Conservation (phyloP, 129 eudicot genomes). For the Silybum marianum region DNA sequence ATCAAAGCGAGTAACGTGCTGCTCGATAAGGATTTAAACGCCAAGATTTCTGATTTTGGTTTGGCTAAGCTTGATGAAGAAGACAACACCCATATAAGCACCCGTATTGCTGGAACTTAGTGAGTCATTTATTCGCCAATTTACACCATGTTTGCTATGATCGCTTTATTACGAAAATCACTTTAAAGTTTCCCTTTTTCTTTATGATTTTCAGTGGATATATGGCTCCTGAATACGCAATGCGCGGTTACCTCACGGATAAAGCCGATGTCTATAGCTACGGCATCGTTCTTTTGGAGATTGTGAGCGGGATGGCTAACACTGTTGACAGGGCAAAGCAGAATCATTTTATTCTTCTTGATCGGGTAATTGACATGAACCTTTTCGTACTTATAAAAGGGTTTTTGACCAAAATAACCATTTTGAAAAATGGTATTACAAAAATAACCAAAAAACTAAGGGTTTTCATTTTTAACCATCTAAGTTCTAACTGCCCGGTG, state of each 20-base stretch:
- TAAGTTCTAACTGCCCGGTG: too few species aligned
- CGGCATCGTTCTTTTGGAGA: slow-evolving; percentile 64
- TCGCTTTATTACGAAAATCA: not conserved
- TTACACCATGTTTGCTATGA: slow-evolving; percentile 6
- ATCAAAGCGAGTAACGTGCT: slow-evolving; percentile 76
- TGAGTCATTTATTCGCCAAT: slow-evolving; percentile 34
- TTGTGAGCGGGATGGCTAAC: slow-evolving; percentile 61
- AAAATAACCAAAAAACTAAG: too few species aligned
- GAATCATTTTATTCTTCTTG: slow-evolving; percentile 53
- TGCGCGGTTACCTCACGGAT: slow-evolving; percentile 66
- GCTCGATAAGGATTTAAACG: slow-evolving; percentile 58
- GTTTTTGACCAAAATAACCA: too few species aligned
- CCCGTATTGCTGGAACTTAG: slow-evolving; percentile 81
- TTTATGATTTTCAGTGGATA: slow-evolving; percentile 54
- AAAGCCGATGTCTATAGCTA: slow-evolving; percentile 84
- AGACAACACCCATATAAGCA: slow-evolving; percentile 70
- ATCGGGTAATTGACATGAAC: slow-evolving; percentile 50
- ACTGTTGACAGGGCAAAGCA: slow-evolving; percentile 41
- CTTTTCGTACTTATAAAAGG: not conserved
- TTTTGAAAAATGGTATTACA: too few species aligned
- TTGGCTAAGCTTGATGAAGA: slow-evolving; percentile 82
- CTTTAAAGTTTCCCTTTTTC: not conserved
- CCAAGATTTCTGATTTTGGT: slow-evolving; percentile 83
- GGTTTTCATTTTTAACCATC: too few species aligned
- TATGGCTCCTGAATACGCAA: slow-evolving; percentile 85